These are phyloP conservation scores for Myxozyma kluyveri DNA, from an alignment of 805 yeast species.

Conservation along the genomic window DNA sequence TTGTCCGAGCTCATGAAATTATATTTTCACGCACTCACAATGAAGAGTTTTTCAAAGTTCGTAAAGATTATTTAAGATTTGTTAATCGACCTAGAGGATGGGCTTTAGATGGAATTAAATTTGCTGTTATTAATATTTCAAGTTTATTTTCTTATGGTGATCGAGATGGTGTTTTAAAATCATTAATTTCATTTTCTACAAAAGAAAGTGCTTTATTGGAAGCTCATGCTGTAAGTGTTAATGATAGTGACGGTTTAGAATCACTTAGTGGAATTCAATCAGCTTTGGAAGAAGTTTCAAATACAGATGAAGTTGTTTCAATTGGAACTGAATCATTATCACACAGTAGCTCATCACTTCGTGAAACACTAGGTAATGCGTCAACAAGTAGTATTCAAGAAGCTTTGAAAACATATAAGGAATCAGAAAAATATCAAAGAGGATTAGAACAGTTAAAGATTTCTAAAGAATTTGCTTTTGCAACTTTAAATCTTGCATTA, in stretches of 20 bases:
- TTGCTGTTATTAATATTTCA: constrained; percentile 22
- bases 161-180: constrained; percentile 3
- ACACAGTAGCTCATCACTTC: neutral
- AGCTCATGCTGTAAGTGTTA: neutral
- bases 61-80: constrained; percentile 5
- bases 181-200: constrained; percentile 2
- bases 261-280: neutral
- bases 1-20: constrained; percentile 16
- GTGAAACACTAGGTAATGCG: neutral
- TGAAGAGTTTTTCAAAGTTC: constrained; percentile 1
- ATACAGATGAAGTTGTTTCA: neutral
- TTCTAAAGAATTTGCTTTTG: constrained; percentile 13
- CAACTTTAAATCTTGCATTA: constrained; percentile 18
- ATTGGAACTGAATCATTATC: neutral
- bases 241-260: neutral
- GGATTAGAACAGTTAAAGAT: constrained; percentile 4
- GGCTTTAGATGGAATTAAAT: constrained; percentile 22
- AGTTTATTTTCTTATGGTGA: constrained; percentile 20
- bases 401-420: constrained; percentile 1
- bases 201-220: neutral
- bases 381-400: neutral
- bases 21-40: constrained; percentile 9
- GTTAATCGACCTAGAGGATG: constrained; percentile 23
- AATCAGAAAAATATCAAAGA: constrained; percentile 7
- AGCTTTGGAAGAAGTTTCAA: neutral